phyloP scores from a whole-genome alignment of 164 flowering plant genomes.

The Chloranthus sessilifolius region DNA sequence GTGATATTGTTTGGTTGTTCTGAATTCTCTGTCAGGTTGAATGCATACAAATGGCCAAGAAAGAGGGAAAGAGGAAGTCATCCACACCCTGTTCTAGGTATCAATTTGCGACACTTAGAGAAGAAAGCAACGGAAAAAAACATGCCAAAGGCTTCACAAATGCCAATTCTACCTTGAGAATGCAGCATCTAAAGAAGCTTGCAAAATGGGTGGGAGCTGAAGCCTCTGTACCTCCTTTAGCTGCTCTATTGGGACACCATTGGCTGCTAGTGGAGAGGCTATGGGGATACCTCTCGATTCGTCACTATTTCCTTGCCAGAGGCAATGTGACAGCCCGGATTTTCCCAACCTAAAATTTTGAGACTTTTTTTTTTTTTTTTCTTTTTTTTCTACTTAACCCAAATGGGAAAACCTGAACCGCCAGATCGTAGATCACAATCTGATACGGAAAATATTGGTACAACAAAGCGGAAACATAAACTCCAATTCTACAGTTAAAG shows the following conservation, averaged over 20 bases:
- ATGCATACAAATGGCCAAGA: constrained; percentile 20
- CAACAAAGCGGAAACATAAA: too few relatives aligned
- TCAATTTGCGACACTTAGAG: constrained; percentile 24
- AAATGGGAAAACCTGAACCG: too few relatives aligned
- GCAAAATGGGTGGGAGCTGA: constrained; percentile 57
- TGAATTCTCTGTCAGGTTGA: too few relatives aligned
- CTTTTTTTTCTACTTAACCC: too few relatives aligned
- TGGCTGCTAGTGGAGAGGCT: constrained; percentile 39
- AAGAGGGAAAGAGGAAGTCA: constrained; percentile 10
- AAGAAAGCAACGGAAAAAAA: constrained; percentile 26
- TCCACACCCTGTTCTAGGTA: constrained; percentile 5
- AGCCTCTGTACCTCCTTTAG: constrained; percentile 46
- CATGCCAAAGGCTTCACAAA: constrained; percentile 17
- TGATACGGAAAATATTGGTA: too few relatives aligned
- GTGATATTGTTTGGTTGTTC: too few relatives aligned
- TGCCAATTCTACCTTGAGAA: constrained; percentile 32
- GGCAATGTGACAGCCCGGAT: too few relatives aligned
- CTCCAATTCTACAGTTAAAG: too few relatives aligned
- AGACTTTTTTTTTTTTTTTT: too few relatives aligned
- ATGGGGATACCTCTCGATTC: constrained; percentile 42
- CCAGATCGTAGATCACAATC: too few relatives aligned
- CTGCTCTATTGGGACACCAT: constrained; percentile 52
- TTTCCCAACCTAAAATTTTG: too few relatives aligned
- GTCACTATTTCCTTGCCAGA: constrained; percentile 49
- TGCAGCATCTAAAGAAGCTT: constrained; percentile 53